Conservation (phyloP, 177 flowering plant genomes). For the Vitis hybrid region DNA sequence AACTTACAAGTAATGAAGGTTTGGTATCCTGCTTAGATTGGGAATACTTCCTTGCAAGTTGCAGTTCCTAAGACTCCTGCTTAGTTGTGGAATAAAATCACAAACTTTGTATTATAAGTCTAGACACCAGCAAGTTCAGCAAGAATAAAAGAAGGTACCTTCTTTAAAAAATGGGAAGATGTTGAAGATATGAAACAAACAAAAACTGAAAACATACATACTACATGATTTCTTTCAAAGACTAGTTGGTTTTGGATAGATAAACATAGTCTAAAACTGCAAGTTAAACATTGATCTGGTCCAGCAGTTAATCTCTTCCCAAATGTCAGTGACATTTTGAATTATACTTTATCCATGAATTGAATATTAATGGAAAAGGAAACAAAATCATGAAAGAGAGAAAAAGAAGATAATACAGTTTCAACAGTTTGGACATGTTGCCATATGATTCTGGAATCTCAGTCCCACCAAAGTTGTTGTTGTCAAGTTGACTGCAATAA, state of each 20-base stretch:
- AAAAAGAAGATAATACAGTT: slow-evolving; percentile 32
- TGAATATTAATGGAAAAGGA: too few species aligned
- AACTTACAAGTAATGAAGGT: slow-evolving; percentile 43
- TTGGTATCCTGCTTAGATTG: slow-evolving; percentile 34
- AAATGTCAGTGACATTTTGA: too few species aligned
- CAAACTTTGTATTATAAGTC: not conserved
- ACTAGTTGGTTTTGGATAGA: too few species aligned
- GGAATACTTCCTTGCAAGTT: slow-evolving; percentile 42
- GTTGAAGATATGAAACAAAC: not conserved
- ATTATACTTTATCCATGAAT: too few species aligned
- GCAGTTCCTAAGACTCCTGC: slow-evolving; percentile 51
- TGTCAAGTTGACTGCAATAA: slow-evolving; percentile 52
- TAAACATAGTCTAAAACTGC: too few species aligned
- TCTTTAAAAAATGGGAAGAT: not conserved
- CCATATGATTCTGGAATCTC: slow-evolving; percentile 41
- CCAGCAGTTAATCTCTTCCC: too few species aligned
- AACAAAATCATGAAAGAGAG: not conserved
- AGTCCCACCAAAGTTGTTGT: slow-evolving; percentile 42
- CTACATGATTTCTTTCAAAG: too few species aligned
- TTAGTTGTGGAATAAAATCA: not conserved
- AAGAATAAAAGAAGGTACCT: not conserved
- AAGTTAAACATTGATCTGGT: too few species aligned
- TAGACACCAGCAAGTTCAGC: not conserved
- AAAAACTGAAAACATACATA: not conserved
- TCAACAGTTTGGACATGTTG: slow-evolving; percentile 30